Conservation (phyloP, 1,139 yeast genomes). For the Lodderomyces theae region DNA sequence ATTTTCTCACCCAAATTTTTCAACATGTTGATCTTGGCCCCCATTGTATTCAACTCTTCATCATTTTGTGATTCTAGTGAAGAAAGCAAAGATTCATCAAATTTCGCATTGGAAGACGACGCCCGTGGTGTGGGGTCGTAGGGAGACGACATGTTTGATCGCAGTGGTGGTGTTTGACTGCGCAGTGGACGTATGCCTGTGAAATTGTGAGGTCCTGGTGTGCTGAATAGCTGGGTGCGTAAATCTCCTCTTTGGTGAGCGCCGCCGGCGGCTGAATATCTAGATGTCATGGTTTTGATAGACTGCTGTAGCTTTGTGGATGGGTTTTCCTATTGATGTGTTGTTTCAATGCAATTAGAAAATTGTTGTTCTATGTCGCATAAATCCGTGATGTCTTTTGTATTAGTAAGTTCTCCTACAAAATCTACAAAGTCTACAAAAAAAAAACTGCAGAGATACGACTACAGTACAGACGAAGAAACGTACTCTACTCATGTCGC, state of each 20-base stretch:
- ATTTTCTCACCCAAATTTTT: slow-evolving; percentile 70
- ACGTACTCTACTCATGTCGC: too few species aligned
- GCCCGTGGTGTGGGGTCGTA: slow-evolving; percentile 36
- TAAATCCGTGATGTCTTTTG: too few species aligned
- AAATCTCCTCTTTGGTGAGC: slow-evolving; percentile 45
- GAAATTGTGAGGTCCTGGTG: slow-evolving; percentile 15
- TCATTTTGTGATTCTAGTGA: slow-evolving; percentile 83
- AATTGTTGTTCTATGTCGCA: neutral
- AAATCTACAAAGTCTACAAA: too few species aligned
- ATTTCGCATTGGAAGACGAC: slow-evolving; percentile 30
- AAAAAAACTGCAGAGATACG: too few species aligned
- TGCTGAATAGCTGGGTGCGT: slow-evolving; percentile 44
- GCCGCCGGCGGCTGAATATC: slow-evolving; percentile 36
- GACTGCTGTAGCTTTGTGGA: too few species aligned
- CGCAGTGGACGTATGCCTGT: neutral
- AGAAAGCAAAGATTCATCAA: slow-evolving; percentile 57
- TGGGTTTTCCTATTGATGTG: too few species aligned
- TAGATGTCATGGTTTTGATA: slow-evolving; percentile 24
- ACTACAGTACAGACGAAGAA: neutral
- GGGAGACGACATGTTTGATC: slow-evolving; percentile 43
- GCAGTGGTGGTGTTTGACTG: slow-evolving; percentile 16
- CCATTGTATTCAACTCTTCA: slow-evolving; percentile 69
- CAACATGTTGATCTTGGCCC: slow-evolving; percentile 65
- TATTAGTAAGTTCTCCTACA: too few species aligned
- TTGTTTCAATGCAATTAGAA: too few species aligned